Evolutionary conservation across 352 stramenopile species (phyloP).

Genomic region (Phytophthora cactorum): DNA sequence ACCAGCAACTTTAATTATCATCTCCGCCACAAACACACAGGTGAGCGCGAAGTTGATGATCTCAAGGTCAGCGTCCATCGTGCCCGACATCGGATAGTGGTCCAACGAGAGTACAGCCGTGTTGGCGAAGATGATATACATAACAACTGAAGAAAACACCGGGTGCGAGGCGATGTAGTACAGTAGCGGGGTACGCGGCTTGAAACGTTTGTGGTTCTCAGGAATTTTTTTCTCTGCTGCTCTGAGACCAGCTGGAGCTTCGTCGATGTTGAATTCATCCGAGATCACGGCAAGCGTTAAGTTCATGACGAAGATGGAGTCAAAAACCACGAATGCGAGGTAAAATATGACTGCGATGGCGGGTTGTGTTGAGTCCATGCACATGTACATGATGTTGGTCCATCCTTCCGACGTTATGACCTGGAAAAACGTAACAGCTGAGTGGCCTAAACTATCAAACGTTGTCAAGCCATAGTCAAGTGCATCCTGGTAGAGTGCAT

Average conservation of each 20-base stretch:
- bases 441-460: conserved; percentile 90
- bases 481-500: conserved; percentile 52
- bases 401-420: conserved; percentile 94
- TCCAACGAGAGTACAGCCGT: conserved; percentile 84
- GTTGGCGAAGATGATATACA: conserved; percentile 82
- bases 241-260: conserved; percentile 31
- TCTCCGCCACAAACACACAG: conserved; percentile 72
- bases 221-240: conserved; percentile 24
- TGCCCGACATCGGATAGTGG: conserved; percentile 71
- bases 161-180: conserved; percentile 61
- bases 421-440: conserved; percentile 94
- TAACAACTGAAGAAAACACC: conserved; percentile 63
- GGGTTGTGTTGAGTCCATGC: conserved; percentile 60
- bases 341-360: conserved; percentile 83
- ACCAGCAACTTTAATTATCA: conserved; percentile 82
- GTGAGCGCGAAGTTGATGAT: conserved; percentile 81
- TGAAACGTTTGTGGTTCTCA: conserved; percentile 12
- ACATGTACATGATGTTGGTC: conserved; percentile 92
- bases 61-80: conserved; percentile 57
- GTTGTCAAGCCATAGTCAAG: conserved; percentile 92
- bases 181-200: conserved; percentile 40
- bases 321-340: conserved; percentile 86
- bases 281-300: conserved; percentile 92
- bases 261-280: conserved; percentile 88
- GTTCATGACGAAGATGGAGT: conserved; percentile 94